These are phyloP conservation scores for Cladosporium sp. DNA, from an alignment of 2,329 filamentous ascomycete genomes.

Conservation along the genomic window DNA sequence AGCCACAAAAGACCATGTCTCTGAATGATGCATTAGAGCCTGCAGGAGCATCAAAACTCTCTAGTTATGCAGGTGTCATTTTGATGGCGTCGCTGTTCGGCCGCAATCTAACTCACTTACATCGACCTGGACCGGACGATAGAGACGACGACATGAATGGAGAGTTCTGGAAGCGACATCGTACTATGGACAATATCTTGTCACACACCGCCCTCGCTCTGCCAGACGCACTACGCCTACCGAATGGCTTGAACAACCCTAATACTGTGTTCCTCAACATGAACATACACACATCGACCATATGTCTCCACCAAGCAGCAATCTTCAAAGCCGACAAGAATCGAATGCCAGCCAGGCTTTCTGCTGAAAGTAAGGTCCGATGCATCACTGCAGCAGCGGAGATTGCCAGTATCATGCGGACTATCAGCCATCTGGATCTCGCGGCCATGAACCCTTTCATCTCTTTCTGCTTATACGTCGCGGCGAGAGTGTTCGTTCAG, in stretches of 20 bases:
- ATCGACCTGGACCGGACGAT: constrained; percentile 80
- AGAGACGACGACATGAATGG: constrained; percentile 86
- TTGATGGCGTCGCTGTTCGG: constrained; percentile 90
- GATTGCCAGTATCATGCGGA: constrained; percentile 92
- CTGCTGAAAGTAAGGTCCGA: constrained; percentile 85
- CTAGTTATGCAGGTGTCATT: constrained; percentile 76
- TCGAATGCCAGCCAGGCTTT: constrained; percentile 72
- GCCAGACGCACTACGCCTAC: constrained; percentile 78
- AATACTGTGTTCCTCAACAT: constrained; percentile 95
- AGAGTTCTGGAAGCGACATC: constrained; percentile 93
- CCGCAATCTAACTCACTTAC: constrained; percentile 85
- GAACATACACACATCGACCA: constrained; percentile 94
- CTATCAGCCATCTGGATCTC: constrained; percentile 88
- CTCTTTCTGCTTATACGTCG: constrained; percentile 94
- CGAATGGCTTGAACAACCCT: constrained; percentile 71
- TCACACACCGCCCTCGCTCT: constrained; percentile 83
- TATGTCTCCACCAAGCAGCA: constrained; percentile 96
- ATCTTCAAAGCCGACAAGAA: constrained; percentile 97
- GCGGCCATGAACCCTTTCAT: constrained; percentile 89
- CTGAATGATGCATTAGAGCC: constrained; percentile 71
- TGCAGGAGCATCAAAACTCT: constrained; percentile 71
- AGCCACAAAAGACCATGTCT: constrained; percentile 69
- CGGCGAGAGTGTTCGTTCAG: constrained; percentile 90
- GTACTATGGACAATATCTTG: constrained; percentile 84
- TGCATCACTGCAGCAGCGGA: constrained; percentile 93